phyloP scores from a whole-genome alignment of 345 rosid genomes.

The Jatropha curcas region DNA sequence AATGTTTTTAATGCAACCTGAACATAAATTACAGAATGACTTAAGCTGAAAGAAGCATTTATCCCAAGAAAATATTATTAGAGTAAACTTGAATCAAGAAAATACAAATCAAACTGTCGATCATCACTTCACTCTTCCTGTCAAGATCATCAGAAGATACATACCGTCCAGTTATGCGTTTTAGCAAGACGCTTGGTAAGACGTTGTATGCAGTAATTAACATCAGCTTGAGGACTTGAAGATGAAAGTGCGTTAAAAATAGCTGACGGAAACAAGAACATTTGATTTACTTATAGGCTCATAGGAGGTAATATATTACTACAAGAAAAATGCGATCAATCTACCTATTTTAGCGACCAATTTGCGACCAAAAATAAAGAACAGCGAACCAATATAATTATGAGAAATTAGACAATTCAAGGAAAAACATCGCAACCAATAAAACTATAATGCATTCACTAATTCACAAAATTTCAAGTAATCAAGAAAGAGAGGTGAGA shows the following conservation, averaged over 20 bases:
- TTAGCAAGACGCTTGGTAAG: slow-evolving; percentile 41
- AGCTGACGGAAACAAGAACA: slow-evolving; percentile 21
- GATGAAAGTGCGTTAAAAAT: slow-evolving; percentile 32
- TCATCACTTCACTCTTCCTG: too few species aligned
- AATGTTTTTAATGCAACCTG: slow-evolving; percentile 54
- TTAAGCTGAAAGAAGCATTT: neutral
- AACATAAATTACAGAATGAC: neutral
- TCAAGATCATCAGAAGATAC: slow-evolving; percentile 10
- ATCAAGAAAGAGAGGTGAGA: neutral
- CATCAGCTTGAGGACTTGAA: slow-evolving; percentile 30
- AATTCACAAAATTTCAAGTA: neutral
- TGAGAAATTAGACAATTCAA: too few species aligned
- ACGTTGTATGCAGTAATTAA: slow-evolving; percentile 32
- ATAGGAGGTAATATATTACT: too few species aligned
- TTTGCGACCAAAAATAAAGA: too few species aligned
- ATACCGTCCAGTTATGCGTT: slow-evolving; percentile 44
- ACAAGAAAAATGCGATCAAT: too few species aligned
- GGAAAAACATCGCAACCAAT: too few species aligned
- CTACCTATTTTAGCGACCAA: too few species aligned
- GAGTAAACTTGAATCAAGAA: neutral
- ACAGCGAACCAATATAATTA: too few species aligned
- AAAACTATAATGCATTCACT: neutral
- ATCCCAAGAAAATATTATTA: neutral
- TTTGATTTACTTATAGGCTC: too few species aligned
- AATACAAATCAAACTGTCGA: neutral